Conservation (phyloP, 306 rosid genomes). For the Quercus berberidifolia region DNA sequence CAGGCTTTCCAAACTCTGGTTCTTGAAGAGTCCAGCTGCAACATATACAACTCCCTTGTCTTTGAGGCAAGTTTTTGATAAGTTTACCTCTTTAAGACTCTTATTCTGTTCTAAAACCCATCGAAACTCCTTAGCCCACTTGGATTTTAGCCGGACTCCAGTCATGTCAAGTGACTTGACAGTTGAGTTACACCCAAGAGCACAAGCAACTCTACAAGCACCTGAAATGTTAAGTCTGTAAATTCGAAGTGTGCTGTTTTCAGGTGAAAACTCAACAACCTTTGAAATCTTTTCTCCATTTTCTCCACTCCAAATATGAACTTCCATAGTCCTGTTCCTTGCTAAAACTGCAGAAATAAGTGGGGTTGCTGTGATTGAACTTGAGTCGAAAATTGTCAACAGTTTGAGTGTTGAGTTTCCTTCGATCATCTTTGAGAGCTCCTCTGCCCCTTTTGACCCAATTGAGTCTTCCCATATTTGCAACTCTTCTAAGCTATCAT, state of each 20-base stretch:
- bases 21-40: slow-evolving; percentile 88
- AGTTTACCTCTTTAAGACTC: slow-evolving; percentile 60
- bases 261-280: slow-evolving; percentile 89
- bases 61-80: slow-evolving; percentile 71
- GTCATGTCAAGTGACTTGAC: slow-evolving; percentile 82
- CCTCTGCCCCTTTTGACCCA: slow-evolving; percentile 91
- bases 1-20: slow-evolving; percentile 58
- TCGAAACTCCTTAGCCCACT: slow-evolving; percentile 84
- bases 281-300: slow-evolving; percentile 63
- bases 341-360: slow-evolving; percentile 85
- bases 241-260: slow-evolving; percentile 58
- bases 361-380: slow-evolving; percentile 69
- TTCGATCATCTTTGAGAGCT: slow-evolving; percentile 92
- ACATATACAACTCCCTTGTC: slow-evolving; percentile 76
- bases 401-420: slow-evolving; percentile 70
- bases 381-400: slow-evolving; percentile 72
- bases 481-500: slow-evolving; percentile 69
- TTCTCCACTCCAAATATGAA: slow-evolving; percentile 84
- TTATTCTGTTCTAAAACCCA: slow-evolving; percentile 83
- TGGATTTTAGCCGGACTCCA: slow-evolving; percentile 69
- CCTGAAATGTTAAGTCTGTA: slow-evolving; percentile 67
- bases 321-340: slow-evolving; percentile 74
- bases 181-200: slow-evolving; percentile 78
- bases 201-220: slow-evolving; percentile 73
- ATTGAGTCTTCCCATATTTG: slow-evolving; percentile 96